These are phyloP conservation scores for Boletus subparvulus DNA, from an alignment of 768 basidiomycete species.

Conservation along the genomic window DNA sequence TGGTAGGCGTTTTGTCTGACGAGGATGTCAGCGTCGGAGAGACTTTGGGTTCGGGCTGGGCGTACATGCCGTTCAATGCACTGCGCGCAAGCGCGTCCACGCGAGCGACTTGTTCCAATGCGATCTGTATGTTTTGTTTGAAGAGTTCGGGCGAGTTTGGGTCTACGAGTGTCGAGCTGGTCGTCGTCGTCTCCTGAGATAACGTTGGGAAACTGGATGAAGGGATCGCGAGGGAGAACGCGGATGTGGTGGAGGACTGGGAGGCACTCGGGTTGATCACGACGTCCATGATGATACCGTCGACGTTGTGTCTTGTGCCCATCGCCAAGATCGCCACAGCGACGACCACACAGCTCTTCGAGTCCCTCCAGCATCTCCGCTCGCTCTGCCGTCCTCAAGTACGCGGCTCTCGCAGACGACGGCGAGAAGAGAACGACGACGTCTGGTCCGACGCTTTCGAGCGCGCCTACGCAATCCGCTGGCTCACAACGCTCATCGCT, in stretches of 20 bases:
- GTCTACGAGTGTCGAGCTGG: constrained; percentile 35
- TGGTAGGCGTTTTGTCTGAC: constrained; percentile 63
- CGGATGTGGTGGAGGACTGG: constrained; percentile 15
- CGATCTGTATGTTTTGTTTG: constrained; percentile 53
- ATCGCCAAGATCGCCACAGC: constrained; percentile 43
- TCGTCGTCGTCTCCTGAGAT: constrained; percentile 28
- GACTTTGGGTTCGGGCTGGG: not conserved
- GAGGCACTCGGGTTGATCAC: constrained; percentile 8
- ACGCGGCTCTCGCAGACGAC: constrained; percentile 52
- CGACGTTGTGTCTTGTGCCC: constrained; percentile 55
- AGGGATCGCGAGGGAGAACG: constrained; percentile 20
- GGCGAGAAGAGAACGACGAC: constrained; percentile 1
- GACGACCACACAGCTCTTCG: constrained; percentile 39
- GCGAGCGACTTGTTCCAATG: constrained; percentile 48
- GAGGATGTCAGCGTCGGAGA: not conserved
- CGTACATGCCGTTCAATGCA: constrained; percentile 56
- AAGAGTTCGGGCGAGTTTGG: constrained; percentile 62
- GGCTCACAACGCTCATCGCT: constrained; percentile 68
- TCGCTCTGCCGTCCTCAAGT: constrained; percentile 61
- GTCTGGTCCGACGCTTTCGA: constrained; percentile 66
- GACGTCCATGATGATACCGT: constrained; percentile 30
- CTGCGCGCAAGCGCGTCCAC: constrained; percentile 50
- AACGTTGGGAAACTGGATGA: constrained; percentile 19
- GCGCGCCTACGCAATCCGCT: constrained; percentile 63
- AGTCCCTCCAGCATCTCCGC: constrained; percentile 50